Conservation (phyloP, 139 green algal species). For the Coelastrella sp. region DNA sequence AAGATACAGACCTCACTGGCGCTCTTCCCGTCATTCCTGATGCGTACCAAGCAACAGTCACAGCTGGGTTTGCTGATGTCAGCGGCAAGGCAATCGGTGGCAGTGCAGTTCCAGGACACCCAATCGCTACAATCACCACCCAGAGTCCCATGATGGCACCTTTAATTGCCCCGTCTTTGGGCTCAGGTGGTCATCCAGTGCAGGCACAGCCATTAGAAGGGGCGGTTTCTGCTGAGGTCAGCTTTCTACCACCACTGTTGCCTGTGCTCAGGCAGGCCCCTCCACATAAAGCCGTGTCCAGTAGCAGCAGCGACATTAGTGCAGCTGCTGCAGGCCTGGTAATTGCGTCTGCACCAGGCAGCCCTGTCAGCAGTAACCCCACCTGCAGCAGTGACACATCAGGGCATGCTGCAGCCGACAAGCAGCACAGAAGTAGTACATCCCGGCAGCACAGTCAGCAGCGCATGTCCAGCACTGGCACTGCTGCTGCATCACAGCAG, state of each 20-base stretch:
- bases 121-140: neutral
- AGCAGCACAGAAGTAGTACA: neutral
- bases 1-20: conserved; percentile 5
- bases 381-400: conserved; percentile 25
- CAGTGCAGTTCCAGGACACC: neutral
- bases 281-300: neutral
- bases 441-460: neutral
- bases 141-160: neutral
- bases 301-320: neutral
- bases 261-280: neutral
- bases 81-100: neutral
- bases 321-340: neutral
- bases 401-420: neutral
- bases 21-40: neutral
- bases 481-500: conserved; percentile 10
- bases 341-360: neutral
- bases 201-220: neutral
- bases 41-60: neutral
- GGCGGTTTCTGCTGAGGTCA: neutral
- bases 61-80: neutral
- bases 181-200: neutral
- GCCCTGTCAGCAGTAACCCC: neutral
- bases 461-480: neutral
- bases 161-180: neutral
- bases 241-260: neutral